A percentile compares a stretch with the other conserved stretches of the same genome.
Conservation (phyloP, 192 early-diverging fungal species). For the Linnemannia hyalina region DNA sequence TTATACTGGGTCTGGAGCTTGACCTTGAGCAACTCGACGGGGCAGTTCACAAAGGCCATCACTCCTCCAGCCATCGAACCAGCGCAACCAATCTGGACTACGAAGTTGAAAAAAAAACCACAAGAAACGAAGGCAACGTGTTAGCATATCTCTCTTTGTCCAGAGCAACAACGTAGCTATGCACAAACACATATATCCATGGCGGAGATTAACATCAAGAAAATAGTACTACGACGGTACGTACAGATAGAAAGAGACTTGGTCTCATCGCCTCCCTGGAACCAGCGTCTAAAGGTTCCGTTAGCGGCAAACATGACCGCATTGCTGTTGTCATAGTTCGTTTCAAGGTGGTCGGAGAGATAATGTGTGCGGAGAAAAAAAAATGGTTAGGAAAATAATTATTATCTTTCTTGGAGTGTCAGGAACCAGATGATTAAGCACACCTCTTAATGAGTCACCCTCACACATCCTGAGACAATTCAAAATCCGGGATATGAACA, state of each 20-base stretch:
- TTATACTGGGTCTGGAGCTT: slow-evolving; percentile 74
- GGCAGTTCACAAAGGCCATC: slow-evolving; percentile 79
- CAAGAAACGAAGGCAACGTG: not conserved
- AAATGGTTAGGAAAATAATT: not conserved
- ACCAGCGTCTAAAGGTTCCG: slow-evolving; percentile 68
- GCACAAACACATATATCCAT: too few species aligned
- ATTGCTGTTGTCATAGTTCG: slow-evolving; percentile 60
- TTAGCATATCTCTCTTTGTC: not conserved
- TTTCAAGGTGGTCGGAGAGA: not conserved
- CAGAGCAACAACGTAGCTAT: too few species aligned
- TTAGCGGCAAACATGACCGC: slow-evolving; percentile 78
- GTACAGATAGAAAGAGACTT: slow-evolving; percentile 65
- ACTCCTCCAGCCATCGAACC: slow-evolving; percentile 75
- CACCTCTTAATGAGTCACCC: slow-evolving; percentile 21
- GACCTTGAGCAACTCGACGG: slow-evolving; percentile 79
- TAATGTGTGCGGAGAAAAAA: not conserved
- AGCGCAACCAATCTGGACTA: slow-evolving; percentile 65
- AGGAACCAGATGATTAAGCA: not conserved
- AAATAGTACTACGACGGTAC: not conserved
- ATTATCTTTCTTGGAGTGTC: not conserved
- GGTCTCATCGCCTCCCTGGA: slow-evolving; percentile 61
- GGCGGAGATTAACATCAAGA: too few species aligned
- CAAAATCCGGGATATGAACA: not conserved
- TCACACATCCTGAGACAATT: slow-evolving; percentile 2
- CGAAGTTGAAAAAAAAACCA: slow-evolving; percentile 18